Conservation (phyloP, 2,329 filamentous ascomycete genomes). For the Penicillium decumbens region DNA sequence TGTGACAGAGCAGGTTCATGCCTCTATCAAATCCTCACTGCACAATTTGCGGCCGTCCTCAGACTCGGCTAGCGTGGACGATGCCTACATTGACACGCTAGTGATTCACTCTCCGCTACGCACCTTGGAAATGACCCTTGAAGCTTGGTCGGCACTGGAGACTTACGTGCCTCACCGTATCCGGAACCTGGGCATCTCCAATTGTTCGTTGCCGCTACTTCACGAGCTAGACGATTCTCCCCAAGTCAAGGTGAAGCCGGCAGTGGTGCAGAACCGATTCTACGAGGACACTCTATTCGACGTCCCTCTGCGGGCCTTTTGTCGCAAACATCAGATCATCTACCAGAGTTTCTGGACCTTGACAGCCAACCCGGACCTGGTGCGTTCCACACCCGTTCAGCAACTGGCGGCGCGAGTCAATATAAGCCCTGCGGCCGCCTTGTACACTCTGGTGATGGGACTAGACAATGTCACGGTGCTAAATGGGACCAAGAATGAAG, state of each 20-base stretch:
- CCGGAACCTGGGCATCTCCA: constrained; percentile 69
- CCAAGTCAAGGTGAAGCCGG: constrained; percentile 48
- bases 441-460: constrained; percentile 56
- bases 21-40: constrained; percentile 65
- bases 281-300: constrained; percentile 59
- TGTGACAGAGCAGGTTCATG: constrained; percentile 60
- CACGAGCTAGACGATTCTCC: constrained; percentile 46
- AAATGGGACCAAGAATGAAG: constrained; percentile 53
- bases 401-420: constrained; percentile 45
- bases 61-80: constrained; percentile 29
- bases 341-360: constrained; percentile 61
- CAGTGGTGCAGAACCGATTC: constrained; percentile 74
- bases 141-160: constrained; percentile 64
- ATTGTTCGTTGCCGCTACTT: constrained; percentile 59
- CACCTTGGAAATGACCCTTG: constrained; percentile 51
- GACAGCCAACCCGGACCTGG: constrained; percentile 53
- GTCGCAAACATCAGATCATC: constrained; percentile 48
- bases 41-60: constrained; percentile 49
- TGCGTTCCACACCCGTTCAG: constrained; percentile 47
- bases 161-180: constrained; percentile 62
- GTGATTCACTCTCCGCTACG: constrained; percentile 57
- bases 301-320: constrained; percentile 54
- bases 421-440: constrained; percentile 46
- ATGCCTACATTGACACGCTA: constrained; percentile 54
- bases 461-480: constrained; percentile 49